Base-by-base conservation (phyloP, 2,329 filamentous ascomycete genomes). In the Colletotrichum falcatum region DNA sequence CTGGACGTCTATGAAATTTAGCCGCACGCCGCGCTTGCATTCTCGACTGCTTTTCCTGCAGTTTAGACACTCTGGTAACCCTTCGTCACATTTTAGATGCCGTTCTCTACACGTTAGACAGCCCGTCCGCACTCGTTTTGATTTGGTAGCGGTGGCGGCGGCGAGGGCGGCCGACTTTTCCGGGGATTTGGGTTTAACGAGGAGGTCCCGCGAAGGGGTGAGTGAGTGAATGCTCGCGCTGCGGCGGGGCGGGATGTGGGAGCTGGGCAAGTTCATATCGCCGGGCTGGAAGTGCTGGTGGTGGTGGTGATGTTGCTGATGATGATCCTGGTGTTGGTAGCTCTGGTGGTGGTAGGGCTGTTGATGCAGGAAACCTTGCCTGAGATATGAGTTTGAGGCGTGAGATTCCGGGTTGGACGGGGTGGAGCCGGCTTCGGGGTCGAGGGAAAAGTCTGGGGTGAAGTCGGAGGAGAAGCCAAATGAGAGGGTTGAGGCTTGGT, bases 1-100 rank as follows among this genome's bases (percentile, higher is more conserved):
- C 72, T 91, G 91, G 4, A 91, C 92, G 77, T 97, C 94, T 74
- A 97, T 94, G 77, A 97, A 98, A 81, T 97, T 98, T 49, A 98
- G 85, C 46, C 94, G 89, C 61, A 98, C 86, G 23, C 95, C 95
- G 75, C 94, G 89, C 79, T 95, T 94, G 84, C 95, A 98, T 67
- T 91, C 85, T 61, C 95, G 87, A 76, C 90, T 95, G 62, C 95
- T 96, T 82, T 97, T 98, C 70, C 90, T 89, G 81, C 95, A 98
- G 77, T 98, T 98, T 76, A 92, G 85, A 73, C 88, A 90, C 42
- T 86, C 83, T 7, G 87, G 88, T 5, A 81, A 76, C 6, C 86
- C 91, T 80, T 97, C 94, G 77, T 97, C 95, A 79, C 95, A 97
- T 80, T 97, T 97, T 61, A 97, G 84, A 83, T 97, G 95, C 56